A percentile compares a stretch with the other conserved stretches of the same genome.
These are phyloP conservation scores for Pseudozyma sp. DNA, from an alignment of 1,284 basidiomycete species.

Conservation along the genomic window DNA sequence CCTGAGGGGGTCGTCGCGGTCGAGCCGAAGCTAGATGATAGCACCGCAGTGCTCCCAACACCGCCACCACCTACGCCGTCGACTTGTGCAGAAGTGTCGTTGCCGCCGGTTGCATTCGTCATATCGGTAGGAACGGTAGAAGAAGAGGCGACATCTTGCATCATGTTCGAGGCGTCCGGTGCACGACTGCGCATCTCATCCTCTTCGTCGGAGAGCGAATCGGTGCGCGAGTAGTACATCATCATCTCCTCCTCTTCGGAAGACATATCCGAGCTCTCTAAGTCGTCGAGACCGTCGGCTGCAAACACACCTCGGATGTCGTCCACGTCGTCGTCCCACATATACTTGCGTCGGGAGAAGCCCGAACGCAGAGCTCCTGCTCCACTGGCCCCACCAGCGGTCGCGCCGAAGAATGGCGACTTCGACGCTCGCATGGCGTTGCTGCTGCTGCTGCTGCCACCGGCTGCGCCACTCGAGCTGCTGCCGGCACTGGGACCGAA, in stretches of 20 bases:
- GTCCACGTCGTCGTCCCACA: conserved; percentile 53
- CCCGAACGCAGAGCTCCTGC: not conserved
- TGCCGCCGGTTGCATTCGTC: not conserved
- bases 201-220: conserved; percentile 33
- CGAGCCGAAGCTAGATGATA: conserved; percentile 18
- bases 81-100: not conserved
- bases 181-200: conserved; percentile 20
- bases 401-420: conserved; percentile 32
- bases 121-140: not conserved
- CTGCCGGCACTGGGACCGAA: conserved; percentile 18
- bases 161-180: not conserved
- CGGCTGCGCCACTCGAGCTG: not conserved
- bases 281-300: conserved; percentile 34
- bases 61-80: not conserved
- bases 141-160: conserved; percentile 8
- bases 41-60: not conserved
- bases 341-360: conserved; percentile 32
- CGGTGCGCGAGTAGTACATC: conserved; percentile 46
- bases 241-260: conserved; percentile 44
- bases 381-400: not conserved
- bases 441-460: conserved; percentile 1
- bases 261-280: conserved; percentile 32
- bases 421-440: conserved; percentile 13
- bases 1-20: not conserved
- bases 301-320: conserved; percentile 46